These are phyloP conservation scores for Metschnikowia picachoensis DNA, from an alignment of 805 yeast genomes.

Conservation along the genomic window DNA sequence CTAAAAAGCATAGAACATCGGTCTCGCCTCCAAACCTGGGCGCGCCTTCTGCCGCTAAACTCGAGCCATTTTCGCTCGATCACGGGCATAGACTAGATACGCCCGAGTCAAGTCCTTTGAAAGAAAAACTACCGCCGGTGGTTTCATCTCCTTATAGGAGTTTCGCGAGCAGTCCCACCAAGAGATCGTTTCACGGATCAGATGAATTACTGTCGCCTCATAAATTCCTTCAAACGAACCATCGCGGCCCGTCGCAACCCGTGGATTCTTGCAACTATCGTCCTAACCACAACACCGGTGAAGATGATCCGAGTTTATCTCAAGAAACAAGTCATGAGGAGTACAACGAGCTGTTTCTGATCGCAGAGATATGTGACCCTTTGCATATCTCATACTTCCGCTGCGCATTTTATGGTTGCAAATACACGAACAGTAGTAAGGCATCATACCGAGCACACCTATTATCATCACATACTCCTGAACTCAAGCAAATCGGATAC, in stretches of 20 bases:
- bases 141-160: neutral
- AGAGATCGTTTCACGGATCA: too few species aligned
- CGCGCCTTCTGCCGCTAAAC: conserved; percentile 2
- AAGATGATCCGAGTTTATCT: too few species aligned
- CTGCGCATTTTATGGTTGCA: conserved; percentile 16
- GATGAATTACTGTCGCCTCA: too few species aligned
- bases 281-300: too few species aligned
- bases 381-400: conserved; percentile 2
- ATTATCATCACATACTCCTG: conserved; percentile 7
- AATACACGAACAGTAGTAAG: conserved; percentile 5
- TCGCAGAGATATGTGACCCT: conserved; percentile 4
- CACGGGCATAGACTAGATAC: conserved; percentile 2
- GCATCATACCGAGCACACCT: conserved; percentile 13
- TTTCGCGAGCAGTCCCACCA: neutral
- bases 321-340: neutral
- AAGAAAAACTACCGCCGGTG: neutral
- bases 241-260: too few species aligned
- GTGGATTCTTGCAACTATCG: too few species aligned
- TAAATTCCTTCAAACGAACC: too few species aligned
- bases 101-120: conserved; percentile 4
- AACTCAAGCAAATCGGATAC: conserved; percentile 16
- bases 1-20: conserved; percentile 19
- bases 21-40: neutral
- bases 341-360: conserved; percentile 10
- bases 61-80: neutral